Conservation (phyloP, 352 stramenopile species). For the Globisporangium solare region DNA sequence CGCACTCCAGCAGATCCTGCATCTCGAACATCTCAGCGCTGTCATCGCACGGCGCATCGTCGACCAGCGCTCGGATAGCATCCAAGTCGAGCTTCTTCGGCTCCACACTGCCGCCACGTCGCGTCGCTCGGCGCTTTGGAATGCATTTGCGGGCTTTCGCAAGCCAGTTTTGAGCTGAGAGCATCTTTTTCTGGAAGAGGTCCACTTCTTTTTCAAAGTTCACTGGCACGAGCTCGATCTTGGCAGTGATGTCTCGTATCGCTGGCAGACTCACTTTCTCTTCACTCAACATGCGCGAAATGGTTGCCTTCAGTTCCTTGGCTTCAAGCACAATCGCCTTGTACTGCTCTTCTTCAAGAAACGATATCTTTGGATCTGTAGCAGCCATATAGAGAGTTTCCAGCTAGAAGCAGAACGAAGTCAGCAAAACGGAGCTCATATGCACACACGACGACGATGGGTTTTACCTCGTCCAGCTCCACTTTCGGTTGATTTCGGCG, state of each 20-base stretch:
- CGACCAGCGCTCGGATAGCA: constrained; percentile 73
- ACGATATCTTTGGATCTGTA: constrained; percentile 42
- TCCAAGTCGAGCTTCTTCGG: constrained; percentile 82
- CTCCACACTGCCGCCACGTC: constrained; percentile 39
- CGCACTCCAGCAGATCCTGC: constrained; percentile 85
- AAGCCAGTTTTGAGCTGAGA: constrained; percentile 79
- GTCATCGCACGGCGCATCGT: constrained; percentile 84
- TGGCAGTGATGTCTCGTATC: constrained; percentile 74
- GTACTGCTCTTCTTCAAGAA: constrained; percentile 52
- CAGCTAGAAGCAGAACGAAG: constrained; percentile 20
- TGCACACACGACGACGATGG: background rate
- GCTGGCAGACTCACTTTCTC: constrained; percentile 81
- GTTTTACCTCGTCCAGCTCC: constrained; percentile 40
- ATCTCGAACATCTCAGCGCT: constrained; percentile 87
- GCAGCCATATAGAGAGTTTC: constrained; percentile 43
- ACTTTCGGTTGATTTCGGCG: constrained; percentile 68
- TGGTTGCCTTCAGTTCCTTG: constrained; percentile 50
- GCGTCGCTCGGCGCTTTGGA: constrained; percentile 63
- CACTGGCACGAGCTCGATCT: constrained; percentile 82
- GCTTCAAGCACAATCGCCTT: constrained; percentile 54
- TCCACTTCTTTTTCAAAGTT: constrained; percentile 81
- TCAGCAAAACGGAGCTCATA: background rate
- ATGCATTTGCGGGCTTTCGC: constrained; percentile 86
- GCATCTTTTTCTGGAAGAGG: constrained; percentile 81
- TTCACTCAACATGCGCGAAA: constrained; percentile 61